Evolutionary conservation across 2,329 filamentous ascomycete species (phyloP), one percentile per base, ranked within the genome.

Genomic region (Teratosphaeria epicoccoides): DNA sequence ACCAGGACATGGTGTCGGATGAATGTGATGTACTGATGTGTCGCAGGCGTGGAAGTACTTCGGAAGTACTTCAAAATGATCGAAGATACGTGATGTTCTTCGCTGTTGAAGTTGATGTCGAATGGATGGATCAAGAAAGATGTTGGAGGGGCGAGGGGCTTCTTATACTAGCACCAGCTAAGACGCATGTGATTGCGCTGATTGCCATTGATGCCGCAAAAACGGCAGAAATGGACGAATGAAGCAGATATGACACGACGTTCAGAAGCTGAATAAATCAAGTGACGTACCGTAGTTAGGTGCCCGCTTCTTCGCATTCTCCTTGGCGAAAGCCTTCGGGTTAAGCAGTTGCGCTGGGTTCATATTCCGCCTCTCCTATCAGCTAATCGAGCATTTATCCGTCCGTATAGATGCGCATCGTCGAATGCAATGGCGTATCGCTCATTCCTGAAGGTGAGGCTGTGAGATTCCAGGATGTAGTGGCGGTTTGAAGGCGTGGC

Each of bases 321-420:
- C 57, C 55, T 70, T 70, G 2, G 62, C 63, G 49, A 62, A 67
- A 2, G 63, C 67, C 52, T 67, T 69, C 6, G 68, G 68, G 52
- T 71, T 66, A 6, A 71, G 59, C 12, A 70, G 58, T 47, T 63
- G 62, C 2, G 50, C 48, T 17, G 53, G 47, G 25, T 49, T 54
- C 52, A 54, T 54, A n/a, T 40, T 20, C 7, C 17, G 0, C 14
- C 33, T 20, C 14, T 17, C 3, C 33, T 17, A 17, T 20, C 33
- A 6, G 9, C 9, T 2, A 17, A 1, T 6, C 5, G 4, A n/a
- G 4, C n/a, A 17, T 17, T 40, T 17, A 40, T 20, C 33, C 10
- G n/a, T 40, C 20, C 1, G 33, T 40, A 17, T 40, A 20, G 17
- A 7, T 14, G 6, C n/a, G 33, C 14, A 40, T 40, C 14, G 14